A percentile compares a stretch with the other conserved stretches of the same genome.
phyloP scores from a whole-genome alignment of 2,329 filamentous ascomycete species.

The Mycogone perniciosa region DNA sequence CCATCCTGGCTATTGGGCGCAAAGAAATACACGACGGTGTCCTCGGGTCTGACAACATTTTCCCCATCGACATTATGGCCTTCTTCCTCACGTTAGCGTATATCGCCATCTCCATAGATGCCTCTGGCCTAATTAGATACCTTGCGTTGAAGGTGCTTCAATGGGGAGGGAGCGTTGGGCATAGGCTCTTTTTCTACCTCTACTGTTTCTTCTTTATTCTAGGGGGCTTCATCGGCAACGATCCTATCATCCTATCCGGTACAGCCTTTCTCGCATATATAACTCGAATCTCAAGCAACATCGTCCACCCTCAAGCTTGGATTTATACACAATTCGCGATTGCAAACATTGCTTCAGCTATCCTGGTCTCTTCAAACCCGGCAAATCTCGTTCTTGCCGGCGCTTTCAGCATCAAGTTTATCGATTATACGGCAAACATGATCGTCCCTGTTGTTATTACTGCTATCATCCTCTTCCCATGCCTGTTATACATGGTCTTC shows the following conservation, averaged over 20 bases:
- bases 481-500: constrained; percentile 64
- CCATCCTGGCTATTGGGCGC: constrained; percentile 60
- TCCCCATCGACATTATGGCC: constrained; percentile 64
- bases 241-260: constrained; percentile 68
- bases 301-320: constrained; percentile 64
- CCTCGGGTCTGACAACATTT: constrained; percentile 57
- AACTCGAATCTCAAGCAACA: constrained; percentile 58
- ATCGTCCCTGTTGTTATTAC: constrained; percentile 66
- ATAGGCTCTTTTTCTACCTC: constrained; percentile 64
- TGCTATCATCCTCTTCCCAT: constrained; percentile 60
- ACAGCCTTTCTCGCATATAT: constrained; percentile 72
- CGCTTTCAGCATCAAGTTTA: constrained; percentile 65
- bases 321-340: constrained; percentile 66
- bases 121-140: constrained; percentile 64
- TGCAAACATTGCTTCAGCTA: constrained; percentile 68
- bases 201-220: constrained; percentile 66
- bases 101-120: constrained; percentile 71
- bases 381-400: constrained; percentile 70
- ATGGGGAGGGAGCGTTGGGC: constrained; percentile 60
- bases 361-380: constrained; percentile 71
- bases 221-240: constrained; percentile 65
- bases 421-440: constrained; percentile 71
- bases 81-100: constrained; percentile 71
- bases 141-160: constrained; percentile 65
- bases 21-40: constrained; percentile 64